Evolutionary conservation across 805 yeast species (phyloP).

Genomic region (Starmerella stigmatis): DNA sequence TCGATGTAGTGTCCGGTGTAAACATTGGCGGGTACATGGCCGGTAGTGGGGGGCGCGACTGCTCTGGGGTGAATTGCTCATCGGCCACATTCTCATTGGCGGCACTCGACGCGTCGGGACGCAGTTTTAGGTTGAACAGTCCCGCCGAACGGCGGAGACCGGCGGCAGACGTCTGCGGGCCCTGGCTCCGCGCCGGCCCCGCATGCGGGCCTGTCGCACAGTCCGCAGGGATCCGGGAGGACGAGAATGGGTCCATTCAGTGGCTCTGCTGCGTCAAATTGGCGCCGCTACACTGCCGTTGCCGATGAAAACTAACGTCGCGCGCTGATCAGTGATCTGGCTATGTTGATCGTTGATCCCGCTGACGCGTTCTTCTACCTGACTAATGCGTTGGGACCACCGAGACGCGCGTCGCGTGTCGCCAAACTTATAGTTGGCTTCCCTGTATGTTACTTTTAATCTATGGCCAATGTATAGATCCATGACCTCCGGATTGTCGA

Average conservation of each 20-base stretch:
- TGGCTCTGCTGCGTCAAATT: background rate
- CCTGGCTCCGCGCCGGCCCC: slow-evolving; percentile 1
- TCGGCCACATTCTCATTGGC: background rate
- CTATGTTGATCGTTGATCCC: slow-evolving; percentile 2
- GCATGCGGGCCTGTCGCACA: slow-evolving; percentile 7
- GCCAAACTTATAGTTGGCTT: slow-evolving; percentile 1
- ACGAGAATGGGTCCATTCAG: slow-evolving; percentile 17
- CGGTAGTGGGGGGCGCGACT: slow-evolving; percentile 9
- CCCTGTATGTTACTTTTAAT: background rate
- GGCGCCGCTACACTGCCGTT: slow-evolving; percentile 4
- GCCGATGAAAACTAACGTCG: background rate
- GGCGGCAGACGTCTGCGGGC: background rate
- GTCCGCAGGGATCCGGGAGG: slow-evolving; percentile 9
- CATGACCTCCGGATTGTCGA: too few species aligned
- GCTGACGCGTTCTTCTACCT: slow-evolving; percentile 4
- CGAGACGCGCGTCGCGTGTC: slow-evolving; percentile 3
- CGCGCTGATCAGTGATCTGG: slow-evolving; percentile 1
- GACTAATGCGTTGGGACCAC: slow-evolving; percentile 7
- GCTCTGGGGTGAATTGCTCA: slow-evolving; percentile 8
- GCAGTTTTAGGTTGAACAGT: slow-evolving; percentile 34
- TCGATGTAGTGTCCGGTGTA: slow-evolving; percentile 5
- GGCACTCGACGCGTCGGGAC: slow-evolving; percentile 16
- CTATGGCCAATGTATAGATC: background rate
- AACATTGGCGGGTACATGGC: slow-evolving; percentile 6
- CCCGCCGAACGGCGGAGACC: slow-evolving; percentile 34